Evolutionary conservation across 2,329 filamentous ascomycete species (phyloP).

Genomic region (Fusarium floridanum): DNA sequence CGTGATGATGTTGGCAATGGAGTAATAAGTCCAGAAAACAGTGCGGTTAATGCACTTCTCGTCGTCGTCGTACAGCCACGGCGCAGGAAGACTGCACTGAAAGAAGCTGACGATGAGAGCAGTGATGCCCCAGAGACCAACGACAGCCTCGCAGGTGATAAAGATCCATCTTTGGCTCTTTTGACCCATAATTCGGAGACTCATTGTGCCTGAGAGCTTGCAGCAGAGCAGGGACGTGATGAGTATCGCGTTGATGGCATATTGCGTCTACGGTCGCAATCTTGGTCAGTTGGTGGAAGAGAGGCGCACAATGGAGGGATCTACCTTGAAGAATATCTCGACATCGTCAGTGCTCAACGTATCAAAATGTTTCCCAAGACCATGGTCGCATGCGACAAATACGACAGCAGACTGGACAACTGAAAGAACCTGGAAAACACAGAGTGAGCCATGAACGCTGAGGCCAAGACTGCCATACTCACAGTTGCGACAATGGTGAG

Average conservation of each 20-base stretch:
- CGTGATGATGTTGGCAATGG: slow-evolving; percentile 47
- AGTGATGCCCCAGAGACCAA: slow-evolving; percentile 41
- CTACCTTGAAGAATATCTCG: slow-evolving; percentile 46
- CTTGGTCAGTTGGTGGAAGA: slow-evolving; percentile 10
- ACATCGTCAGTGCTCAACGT: slow-evolving; percentile 24
- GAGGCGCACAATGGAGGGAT: neutral
- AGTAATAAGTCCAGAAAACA: slow-evolving; percentile 47
- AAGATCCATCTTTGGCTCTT: slow-evolving; percentile 41
- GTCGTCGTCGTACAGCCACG: slow-evolving; percentile 44
- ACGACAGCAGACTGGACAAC: slow-evolving; percentile 40
- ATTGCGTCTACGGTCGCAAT: slow-evolving; percentile 38
- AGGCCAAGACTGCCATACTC: slow-evolving; percentile 4
- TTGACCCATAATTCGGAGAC: slow-evolving; percentile 41
- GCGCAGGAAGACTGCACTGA: slow-evolving; percentile 44
- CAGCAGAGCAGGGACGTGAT: slow-evolving; percentile 43
- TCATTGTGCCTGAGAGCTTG: slow-evolving; percentile 46
- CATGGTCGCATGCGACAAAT: slow-evolving; percentile 39
- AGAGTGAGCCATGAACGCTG: neutral
- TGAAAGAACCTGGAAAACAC: slow-evolving; percentile 32
- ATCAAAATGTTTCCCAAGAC: slow-evolving; percentile 39
- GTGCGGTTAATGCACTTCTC: slow-evolving; percentile 39
- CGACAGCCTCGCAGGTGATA: slow-evolving; percentile 30
- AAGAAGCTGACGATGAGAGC: slow-evolving; percentile 45
- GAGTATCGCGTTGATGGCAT: slow-evolving; percentile 44
- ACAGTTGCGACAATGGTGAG: slow-evolving; percentile 45